Base-by-base conservation (phyloP, 371 early-diverging fungal genomes). In the Rhizomucor miehei region DNA sequence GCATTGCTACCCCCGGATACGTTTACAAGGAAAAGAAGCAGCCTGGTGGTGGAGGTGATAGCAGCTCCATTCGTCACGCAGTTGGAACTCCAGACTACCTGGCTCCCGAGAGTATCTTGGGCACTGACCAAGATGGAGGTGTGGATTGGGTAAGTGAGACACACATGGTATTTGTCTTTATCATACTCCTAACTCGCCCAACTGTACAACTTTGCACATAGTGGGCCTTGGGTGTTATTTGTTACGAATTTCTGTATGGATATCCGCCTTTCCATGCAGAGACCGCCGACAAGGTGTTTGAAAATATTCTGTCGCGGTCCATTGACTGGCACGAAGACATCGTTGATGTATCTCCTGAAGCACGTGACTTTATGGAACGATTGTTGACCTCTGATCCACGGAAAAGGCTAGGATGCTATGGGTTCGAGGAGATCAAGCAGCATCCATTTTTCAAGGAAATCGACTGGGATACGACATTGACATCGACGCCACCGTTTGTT, bases 31-130 rank as follows among this genome's bases (percentile, higher is more conserved):
- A 54, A 17, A 48, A 41, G 9, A 55, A 54, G 10, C 44, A 50
- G 9, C 12, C 29, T 12, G 1, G 45, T 51, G 25, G 44, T 12
- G 1, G 45, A 51, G 25, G 44, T 29, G 12, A 29, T 29, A 44
- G 11, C 10, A 46, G 47, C 13, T 41, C 49, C 5, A 52, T 59
- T 5, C 51, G 59, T 2, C 56, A 58, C 24, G 77, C 77, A 52
- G 91, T 93, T 11, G 99, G 99, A 10, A 98, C 99, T 12, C 99
- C 99, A 0, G 99, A 97, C 67, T 98, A 97, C 63, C 75, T 98
- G 55, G 95, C 97, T 1, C 97, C 97, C 3, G 99, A 98, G 62
- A 89, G 90, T 60, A 90, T 98, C 19, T 63, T 91, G 25, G 94
- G 94, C 34, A 74, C 89, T 29, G 89, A 90, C 4, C 91, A 94